A percentile compares a stretch with the other conserved stretches of the same genome.
Evolutionary conservation across 1,284 basidiomycete genomes (phyloP).

Genomic region (Sporisorium exsertum): DNA sequence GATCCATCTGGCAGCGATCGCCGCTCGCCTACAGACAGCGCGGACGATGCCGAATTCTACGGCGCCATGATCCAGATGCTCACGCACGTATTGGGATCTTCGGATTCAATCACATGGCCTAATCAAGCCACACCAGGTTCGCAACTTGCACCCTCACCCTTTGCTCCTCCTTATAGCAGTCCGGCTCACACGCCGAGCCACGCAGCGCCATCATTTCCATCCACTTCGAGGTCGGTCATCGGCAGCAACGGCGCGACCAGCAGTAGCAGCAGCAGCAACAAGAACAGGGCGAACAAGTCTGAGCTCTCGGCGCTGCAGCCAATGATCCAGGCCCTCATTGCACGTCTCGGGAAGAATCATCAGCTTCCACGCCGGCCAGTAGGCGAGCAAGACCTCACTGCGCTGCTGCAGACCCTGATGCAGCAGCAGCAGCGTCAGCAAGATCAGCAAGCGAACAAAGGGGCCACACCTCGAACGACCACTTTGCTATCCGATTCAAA

Average conservation of each 20-base stretch:
- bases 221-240: conserved; percentile 1
- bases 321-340: conserved; percentile 49
- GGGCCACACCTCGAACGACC: neutral
- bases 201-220: conserved; percentile 1
- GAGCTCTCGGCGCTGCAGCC: conserved; percentile 46
- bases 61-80: conserved; percentile 61
- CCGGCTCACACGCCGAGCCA: conserved; percentile 36
- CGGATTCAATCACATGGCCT: conserved; percentile 48
- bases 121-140: conserved; percentile 37
- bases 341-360: conserved; percentile 44
- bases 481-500: conserved; percentile 2
- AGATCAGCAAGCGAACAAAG: conserved; percentile 13
- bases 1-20: neutral
- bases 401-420: conserved; percentile 55
- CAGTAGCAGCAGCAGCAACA: neutral
- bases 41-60: conserved; percentile 54
- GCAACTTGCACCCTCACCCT: conserved; percentile 43
- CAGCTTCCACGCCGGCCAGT: conserved; percentile 37
- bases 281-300: conserved; percentile 11
- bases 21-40: conserved; percentile 17
- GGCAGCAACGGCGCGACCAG: conserved; percentile 5
- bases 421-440: conserved; percentile 52
- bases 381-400: conserved; percentile 56
- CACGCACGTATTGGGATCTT: conserved; percentile 59
- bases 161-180: conserved; percentile 33